Evolutionary conservation across 768 basidiomycete species (phyloP), one percentile per base, ranked within the genome.

Genomic region (Hygrophoropsis aurantiaca): DNA sequence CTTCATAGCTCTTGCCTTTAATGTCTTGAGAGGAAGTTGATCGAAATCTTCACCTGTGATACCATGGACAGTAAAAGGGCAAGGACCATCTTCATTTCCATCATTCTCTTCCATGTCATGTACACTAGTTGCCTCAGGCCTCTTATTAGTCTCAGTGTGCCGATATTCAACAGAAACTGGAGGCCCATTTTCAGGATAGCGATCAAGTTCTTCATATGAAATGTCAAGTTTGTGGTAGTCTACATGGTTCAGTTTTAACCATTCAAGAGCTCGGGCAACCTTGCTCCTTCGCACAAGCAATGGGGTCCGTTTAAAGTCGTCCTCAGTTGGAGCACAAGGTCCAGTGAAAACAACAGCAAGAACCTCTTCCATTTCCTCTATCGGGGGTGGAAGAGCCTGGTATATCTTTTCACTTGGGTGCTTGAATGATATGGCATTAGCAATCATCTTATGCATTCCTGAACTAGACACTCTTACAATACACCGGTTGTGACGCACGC

Each of bases 161-260:
- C 55, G 36, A 65, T 61, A 7, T 46, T 43, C 30, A 54, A 45
- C 5, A 27, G 36, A 34, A 20, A 59, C 59, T 18, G 58, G 65
- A 15, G 51, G 58, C 30, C 20, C 52, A 45, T 50, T 47, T 34
- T 58, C 49, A 3, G 47, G 56, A 54, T 64, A 72, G n/a, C 40
- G 18, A 5, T 40, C 19, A 8, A 65, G 49, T 42, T 60, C 66
- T 9, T 55, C 46, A 51, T 52, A n/a, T 4, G 62, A 60, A 34
- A 71, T 65, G 3, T 55, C 47, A 1, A 71, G 4, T 47, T 70
- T 61, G 16, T 33, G 26, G 44, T 72, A 72, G 40, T 61, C 65
- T n/a, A n/a, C n/a, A 44, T 72, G 66, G 43, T 71, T 72, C 3
- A 64, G 46, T 16, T 56, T 63, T 0, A 72, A 49, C 70, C 70